A percentile compares a stretch with the other conserved stretches of the same genome.
These are phyloP conservation scores for Cryptococcus hybrid DNA, from an alignment of 1,284 basidiomycete genomes.

Conservation along the genomic window DNA sequence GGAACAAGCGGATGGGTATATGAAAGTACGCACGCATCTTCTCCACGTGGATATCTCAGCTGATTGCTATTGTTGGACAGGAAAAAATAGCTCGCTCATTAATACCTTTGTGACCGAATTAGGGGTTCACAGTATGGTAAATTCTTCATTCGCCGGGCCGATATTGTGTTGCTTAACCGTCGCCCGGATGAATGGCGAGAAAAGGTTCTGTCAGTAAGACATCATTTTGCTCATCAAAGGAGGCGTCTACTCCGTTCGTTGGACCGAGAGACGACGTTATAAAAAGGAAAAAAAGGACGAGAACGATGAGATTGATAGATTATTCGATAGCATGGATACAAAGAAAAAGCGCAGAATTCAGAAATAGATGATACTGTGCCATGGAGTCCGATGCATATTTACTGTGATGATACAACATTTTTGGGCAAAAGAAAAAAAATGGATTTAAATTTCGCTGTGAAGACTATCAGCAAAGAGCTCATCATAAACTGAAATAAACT, in stretches of 20 bases:
- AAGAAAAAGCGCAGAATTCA: slow-evolving; percentile 20
- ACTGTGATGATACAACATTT: no score
- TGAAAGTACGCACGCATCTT: slow-evolving; percentile 61
- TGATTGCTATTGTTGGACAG: slow-evolving; percentile 49
- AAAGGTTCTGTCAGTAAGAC: slow-evolving; percentile 50
- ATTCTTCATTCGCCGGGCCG: slow-evolving; percentile 76
- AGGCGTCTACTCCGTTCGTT: slow-evolving; percentile 3
- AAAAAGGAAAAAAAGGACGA: slow-evolving; percentile 19
- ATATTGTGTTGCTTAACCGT: slow-evolving; percentile 72
- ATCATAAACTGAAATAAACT: background rate
- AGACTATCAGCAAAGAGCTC: no score
- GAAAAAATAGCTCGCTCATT: slow-evolving; percentile 86
- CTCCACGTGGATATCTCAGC: background rate
- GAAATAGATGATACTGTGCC: background rate
- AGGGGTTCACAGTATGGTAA: slow-evolving; percentile 77
- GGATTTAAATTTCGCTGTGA: no score
- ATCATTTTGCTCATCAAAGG: slow-evolving; percentile 49
- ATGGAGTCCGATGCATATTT: no score
- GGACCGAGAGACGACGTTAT: slow-evolving; percentile 18
- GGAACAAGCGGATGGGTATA: slow-evolving; percentile 77
- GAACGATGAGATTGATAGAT: slow-evolving; percentile 31
- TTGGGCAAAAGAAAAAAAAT: no score
- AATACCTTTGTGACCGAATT: slow-evolving; percentile 66
- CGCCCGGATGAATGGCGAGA: slow-evolving; percentile 79
- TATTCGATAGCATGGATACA: slow-evolving; percentile 28